Evolutionary conservation across 345 rosid genomes (phyloP).

Genomic region (Hevea brasiliensis): DNA sequence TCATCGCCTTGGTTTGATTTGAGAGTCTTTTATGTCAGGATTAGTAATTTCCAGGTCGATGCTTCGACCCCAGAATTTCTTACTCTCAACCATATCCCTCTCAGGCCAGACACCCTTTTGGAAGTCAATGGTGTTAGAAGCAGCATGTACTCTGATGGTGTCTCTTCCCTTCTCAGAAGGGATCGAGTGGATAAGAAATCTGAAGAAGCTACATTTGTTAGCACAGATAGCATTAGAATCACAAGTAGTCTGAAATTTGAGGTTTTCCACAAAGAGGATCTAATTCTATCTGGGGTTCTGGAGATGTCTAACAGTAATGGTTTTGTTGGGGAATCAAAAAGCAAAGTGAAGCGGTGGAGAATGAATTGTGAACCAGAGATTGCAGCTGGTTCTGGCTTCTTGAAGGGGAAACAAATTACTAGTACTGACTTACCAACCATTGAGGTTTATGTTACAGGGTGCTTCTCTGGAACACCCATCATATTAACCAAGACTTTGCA

Average conservation of each 20-base stretch:
- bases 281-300: constrained; percentile 70
- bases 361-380: constrained; percentile 73
- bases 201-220: constrained; percentile 81
- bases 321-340: constrained; percentile 55
- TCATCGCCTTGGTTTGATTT: constrained; percentile 65
- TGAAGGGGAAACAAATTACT: constrained; percentile 55
- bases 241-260: constrained; percentile 85
- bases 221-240: constrained; percentile 76
- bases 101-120: constrained; percentile 64
- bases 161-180: constrained; percentile 63
- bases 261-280: constrained; percentile 59
- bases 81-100: constrained; percentile 71
- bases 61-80: constrained; percentile 67
- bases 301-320: constrained; percentile 62
- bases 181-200: constrained; percentile 76
- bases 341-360: constrained; percentile 55
- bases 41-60: constrained; percentile 70
- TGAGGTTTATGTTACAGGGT: constrained; percentile 86
- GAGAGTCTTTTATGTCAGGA: constrained; percentile 86
- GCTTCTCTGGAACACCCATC: constrained; percentile 71
- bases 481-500: constrained; percentile 78
- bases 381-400: constrained; percentile 52
- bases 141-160: constrained; percentile 59
- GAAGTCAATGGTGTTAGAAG: constrained; percentile 75
- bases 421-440: constrained; percentile 56